These are phyloP conservation scores for Wickerhamiella azyma DNA, from an alignment of 805 yeast genomes.

Conservation along the genomic window DNA sequence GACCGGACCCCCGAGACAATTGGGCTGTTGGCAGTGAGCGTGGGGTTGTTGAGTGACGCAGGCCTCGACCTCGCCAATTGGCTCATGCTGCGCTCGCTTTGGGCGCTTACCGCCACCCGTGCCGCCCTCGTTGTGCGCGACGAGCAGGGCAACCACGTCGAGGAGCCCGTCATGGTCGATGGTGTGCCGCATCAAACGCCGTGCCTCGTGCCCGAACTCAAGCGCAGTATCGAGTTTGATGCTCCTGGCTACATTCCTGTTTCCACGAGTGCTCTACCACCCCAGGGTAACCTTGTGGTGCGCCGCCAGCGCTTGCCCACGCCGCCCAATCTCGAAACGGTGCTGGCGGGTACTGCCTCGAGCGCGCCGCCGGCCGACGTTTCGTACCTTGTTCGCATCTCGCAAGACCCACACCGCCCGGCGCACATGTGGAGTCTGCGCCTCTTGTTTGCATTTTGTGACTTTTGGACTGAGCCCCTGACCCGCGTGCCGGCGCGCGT, in stretches of 20 bases:
- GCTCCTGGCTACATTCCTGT: slow-evolving; percentile 35
- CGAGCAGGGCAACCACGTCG: slow-evolving; percentile 40
- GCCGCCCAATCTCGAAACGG: neutral
- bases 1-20: slow-evolving; percentile 46
- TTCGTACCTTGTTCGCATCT: slow-evolving; percentile 5
- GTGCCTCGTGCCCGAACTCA: slow-evolving; percentile 50
- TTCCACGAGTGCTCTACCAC: neutral
- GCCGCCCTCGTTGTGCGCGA: slow-evolving; percentile 71
- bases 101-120: slow-evolving; percentile 74
- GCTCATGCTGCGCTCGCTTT: slow-evolving; percentile 78
- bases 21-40: slow-evolving; percentile 56
- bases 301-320: slow-evolving; percentile 27
- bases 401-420: slow-evolving; percentile 2
- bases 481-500: slow-evolving; percentile 8
- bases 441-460: slow-evolving; percentile 7
- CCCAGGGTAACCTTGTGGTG: slow-evolving; percentile 35
- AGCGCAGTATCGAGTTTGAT: slow-evolving; percentile 36
- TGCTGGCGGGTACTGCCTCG: neutral
- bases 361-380: neutral
- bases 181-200: slow-evolving; percentile 43
- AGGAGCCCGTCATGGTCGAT: slow-evolving; percentile 29
- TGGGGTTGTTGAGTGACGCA: slow-evolving; percentile 60
- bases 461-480: slow-evolving; percentile 14
- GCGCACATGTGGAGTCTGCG: slow-evolving; percentile 8
- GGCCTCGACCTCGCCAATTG: slow-evolving; percentile 35